Conservation (phyloP, 2,329 filamentous ascomycete species). For the Onygenales sp. region DNA sequence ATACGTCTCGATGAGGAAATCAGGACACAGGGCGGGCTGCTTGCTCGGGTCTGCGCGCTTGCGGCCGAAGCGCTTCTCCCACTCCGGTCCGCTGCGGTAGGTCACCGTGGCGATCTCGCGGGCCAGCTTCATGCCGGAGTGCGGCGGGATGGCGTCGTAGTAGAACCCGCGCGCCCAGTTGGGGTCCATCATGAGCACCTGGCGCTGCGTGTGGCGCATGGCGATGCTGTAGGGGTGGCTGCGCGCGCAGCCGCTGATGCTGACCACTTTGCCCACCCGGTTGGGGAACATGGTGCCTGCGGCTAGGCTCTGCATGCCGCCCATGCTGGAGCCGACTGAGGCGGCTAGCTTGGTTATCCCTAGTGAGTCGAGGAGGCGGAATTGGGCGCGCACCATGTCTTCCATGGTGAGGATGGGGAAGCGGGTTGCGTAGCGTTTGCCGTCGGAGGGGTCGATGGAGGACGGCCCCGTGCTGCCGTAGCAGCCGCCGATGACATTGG, state of each 20-base stretch:
- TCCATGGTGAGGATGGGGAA: constrained; percentile 94
- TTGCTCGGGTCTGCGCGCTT: constrained; percentile 75
- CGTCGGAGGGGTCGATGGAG: constrained; percentile 79
- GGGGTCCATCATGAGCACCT: constrained; percentile 98
- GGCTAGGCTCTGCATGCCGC: constrained; percentile 92
- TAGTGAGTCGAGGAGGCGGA: constrained; percentile 71
- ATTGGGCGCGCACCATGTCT: constrained; percentile 96
- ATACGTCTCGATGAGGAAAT: constrained; percentile 97
- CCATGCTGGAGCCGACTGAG: constrained; percentile 94
- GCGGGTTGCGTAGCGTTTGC: constrained; percentile 79
- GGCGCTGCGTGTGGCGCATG: constrained; percentile 94
- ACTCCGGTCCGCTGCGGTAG: constrained; percentile 91
- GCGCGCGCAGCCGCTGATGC: constrained; percentile 85
- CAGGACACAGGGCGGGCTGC: constrained; percentile 87
- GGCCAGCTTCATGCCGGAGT: constrained; percentile 95
- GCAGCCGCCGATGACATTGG: constrained; percentile 91
- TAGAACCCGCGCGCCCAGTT: constrained; percentile 96
- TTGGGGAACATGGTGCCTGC: constrained; percentile 75
- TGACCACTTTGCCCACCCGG: constrained; percentile 71
- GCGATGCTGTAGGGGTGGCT: constrained; percentile 97
- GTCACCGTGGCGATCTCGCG: constrained; percentile 96
- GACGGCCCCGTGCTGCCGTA: constrained; percentile 90
- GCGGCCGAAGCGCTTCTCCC: constrained; percentile 89
- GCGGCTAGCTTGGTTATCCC: constrained; percentile 74
- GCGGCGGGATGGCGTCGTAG: constrained; percentile 78